phyloP scores from a whole-genome alignment of 2,329 filamentous ascomycete species.

The Ophiocordyceps polyrhachis-furcata region DNA sequence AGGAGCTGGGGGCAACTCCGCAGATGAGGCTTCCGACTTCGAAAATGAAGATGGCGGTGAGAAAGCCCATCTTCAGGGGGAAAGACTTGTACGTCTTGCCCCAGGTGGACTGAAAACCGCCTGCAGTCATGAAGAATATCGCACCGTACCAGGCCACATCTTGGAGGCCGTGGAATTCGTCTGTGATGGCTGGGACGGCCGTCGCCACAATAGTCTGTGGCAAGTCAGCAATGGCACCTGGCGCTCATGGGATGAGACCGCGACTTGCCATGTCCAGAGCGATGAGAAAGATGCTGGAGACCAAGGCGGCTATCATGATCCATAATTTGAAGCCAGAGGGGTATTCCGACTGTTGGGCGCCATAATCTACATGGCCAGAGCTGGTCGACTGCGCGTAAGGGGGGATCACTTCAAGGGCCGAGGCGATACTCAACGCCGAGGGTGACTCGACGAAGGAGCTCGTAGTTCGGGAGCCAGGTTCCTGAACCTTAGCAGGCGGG shows the following conservation, averaged over 20 bases:
- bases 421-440: neutral
- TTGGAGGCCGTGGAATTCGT: conserved; percentile 16
- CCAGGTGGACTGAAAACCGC: conserved; percentile 6
- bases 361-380: neutral
- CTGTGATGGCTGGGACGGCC: conserved; percentile 23
- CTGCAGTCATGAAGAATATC: conserved; percentile 17
- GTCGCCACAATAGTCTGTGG: conserved; percentile 21
- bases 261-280: neutral
- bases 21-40: conserved; percentile 25
- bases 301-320: neutral
- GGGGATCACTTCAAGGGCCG: neutral
- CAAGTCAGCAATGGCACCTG: neutral
- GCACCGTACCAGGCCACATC: conserved; percentile 30
- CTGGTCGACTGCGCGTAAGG: neutral
- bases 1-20: conserved; percentile 15
- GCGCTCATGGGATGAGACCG: neutral
- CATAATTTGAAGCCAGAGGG: neutral
- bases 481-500: neutral
- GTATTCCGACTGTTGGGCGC: neutral
- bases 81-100: conserved; percentile 19
- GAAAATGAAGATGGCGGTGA: conserved; percentile 18
- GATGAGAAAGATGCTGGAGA: conserved; percentile 3
- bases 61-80: conserved; percentile 17
- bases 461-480: neutral
- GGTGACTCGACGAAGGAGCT: neutral